phyloP scores from a whole-genome alignment of 2,329 filamentous ascomycete species.

The Arthroderma sp. region DNA sequence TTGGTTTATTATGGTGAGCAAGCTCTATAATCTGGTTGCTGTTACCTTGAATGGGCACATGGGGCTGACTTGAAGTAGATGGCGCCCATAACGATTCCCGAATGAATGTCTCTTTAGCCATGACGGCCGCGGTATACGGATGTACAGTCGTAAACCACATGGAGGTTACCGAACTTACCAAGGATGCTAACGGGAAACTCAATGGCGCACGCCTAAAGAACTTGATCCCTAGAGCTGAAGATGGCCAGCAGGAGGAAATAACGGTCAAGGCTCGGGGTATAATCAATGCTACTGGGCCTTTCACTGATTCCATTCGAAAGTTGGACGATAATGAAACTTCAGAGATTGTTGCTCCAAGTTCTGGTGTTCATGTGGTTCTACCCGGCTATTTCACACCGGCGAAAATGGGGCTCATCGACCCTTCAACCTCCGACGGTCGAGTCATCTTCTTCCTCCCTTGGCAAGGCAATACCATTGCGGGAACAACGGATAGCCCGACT shows the following conservation, averaged over 20 bases:
- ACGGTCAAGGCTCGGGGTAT: constrained; percentile 64
- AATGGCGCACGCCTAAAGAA: constrained; percentile 64
- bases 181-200: constrained; percentile 58
- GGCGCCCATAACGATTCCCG: constrained; percentile 84
- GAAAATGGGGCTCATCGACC: constrained; percentile 80
- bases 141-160: constrained; percentile 72
- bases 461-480: constrained; percentile 86
- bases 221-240: constrained; percentile 51
- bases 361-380: constrained; percentile 74
- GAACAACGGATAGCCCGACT: constrained; percentile 70
- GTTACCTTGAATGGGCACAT: background rate
- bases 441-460: constrained; percentile 90
- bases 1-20: constrained; percentile 66
- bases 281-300: constrained; percentile 81
- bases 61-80: constrained; percentile 36
- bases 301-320: constrained; percentile 73
- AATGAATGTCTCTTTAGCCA: constrained; percentile 80
- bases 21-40: background rate
- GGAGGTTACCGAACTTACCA: constrained; percentile 64
- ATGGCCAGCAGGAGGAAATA: constrained; percentile 50
- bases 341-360: constrained; percentile 74
- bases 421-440: constrained; percentile 71
- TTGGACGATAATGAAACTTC: constrained; percentile 61
- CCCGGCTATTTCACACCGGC: constrained; percentile 76
- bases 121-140: constrained; percentile 80